phyloP scores from a whole-genome alignment of 2,329 filamentous ascomycete genomes.

The Onygena corvina region DNA sequence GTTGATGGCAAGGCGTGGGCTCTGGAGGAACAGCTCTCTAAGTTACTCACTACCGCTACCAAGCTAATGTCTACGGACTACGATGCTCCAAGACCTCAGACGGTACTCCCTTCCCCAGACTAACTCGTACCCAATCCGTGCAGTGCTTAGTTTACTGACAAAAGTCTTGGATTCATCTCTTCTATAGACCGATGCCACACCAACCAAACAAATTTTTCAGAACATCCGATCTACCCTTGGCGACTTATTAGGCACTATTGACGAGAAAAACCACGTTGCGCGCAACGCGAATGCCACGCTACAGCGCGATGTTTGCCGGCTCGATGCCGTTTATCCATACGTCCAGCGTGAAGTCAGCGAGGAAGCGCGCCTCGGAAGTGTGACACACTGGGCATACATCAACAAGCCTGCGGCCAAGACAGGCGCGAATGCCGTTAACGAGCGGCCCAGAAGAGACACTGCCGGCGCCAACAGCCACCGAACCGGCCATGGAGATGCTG shows the following conservation, averaged over 20 bases:
- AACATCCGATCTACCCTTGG: conserved; percentile 66
- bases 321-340: conserved; percentile 77
- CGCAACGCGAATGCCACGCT: conserved; percentile 84
- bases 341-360: conserved; percentile 85
- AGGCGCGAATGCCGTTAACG: conserved; percentile 47
- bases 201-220: conserved; percentile 52
- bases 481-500: conserved; percentile 44
- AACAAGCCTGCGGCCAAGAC: conserved; percentile 55
- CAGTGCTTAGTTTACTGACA: neutral
- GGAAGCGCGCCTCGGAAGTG: conserved; percentile 83
- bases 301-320: conserved; percentile 67
- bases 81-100: conserved; percentile 2
- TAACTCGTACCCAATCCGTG: conserved; percentile 8
- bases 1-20: conserved; percentile 93
- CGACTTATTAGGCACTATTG: conserved; percentile 77
- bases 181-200: neutral
- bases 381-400: conserved; percentile 89
- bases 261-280: conserved; percentile 96
- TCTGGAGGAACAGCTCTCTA: conserved; percentile 69
- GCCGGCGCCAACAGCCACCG: conserved; percentile 60
- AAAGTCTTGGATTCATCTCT: conserved; percentile 16
- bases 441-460: conserved; percentile 66
- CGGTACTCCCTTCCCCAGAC: conserved; percentile 5
- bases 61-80: conserved; percentile 20
- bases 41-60: conserved; percentile 47